Conservation (phyloP, 225 moss, liverwort and hornwort genomes). For the Sphagnum contortum region DNA sequence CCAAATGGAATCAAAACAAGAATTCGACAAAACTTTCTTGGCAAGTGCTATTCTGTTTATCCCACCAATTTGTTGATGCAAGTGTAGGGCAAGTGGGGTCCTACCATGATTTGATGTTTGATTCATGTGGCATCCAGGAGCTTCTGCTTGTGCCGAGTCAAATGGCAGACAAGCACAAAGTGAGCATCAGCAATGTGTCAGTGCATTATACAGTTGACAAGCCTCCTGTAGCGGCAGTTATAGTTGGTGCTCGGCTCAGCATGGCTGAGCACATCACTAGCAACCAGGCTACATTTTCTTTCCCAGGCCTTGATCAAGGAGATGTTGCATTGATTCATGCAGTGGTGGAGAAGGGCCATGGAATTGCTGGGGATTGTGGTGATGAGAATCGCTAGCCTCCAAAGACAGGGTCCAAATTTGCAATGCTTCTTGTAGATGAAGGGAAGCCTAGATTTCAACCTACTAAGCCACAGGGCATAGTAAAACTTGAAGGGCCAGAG, state of each 20-base stretch:
- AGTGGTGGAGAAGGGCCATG: conserved; percentile 35
- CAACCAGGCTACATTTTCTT: conserved; percentile 43
- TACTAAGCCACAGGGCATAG: too few relatives aligned
- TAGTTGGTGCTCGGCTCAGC: conserved; percentile 48
- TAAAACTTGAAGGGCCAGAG: too few relatives aligned
- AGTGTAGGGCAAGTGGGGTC: too few relatives aligned
- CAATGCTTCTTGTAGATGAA: too few relatives aligned
- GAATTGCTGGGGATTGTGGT: conserved; percentile 44
- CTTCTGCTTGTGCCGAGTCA: conserved; percentile 39
- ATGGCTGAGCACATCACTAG: conserved; percentile 49
- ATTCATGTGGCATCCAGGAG: conserved; percentile 18
- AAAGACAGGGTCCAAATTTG: too few relatives aligned
- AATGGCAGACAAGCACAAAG: conserved; percentile 37
- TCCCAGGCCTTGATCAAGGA: conserved; percentile 44
- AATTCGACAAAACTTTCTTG: too few relatives aligned
- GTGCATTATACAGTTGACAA: conserved; percentile 46
- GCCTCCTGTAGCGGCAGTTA: conserved; percentile 48
- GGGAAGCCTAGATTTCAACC: too few relatives aligned
- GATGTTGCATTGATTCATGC: conserved; percentile 38
- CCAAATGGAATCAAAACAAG: too few relatives aligned
- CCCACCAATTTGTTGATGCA: too few relatives aligned
- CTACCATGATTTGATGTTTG: too few relatives aligned
- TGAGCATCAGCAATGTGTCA: conserved; percentile 54
- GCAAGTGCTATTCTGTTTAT: too few relatives aligned
- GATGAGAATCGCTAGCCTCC: conserved; percentile 44